phyloP scores from a whole-genome alignment of 306 rosid species.

The Malus orientalis region DNA sequence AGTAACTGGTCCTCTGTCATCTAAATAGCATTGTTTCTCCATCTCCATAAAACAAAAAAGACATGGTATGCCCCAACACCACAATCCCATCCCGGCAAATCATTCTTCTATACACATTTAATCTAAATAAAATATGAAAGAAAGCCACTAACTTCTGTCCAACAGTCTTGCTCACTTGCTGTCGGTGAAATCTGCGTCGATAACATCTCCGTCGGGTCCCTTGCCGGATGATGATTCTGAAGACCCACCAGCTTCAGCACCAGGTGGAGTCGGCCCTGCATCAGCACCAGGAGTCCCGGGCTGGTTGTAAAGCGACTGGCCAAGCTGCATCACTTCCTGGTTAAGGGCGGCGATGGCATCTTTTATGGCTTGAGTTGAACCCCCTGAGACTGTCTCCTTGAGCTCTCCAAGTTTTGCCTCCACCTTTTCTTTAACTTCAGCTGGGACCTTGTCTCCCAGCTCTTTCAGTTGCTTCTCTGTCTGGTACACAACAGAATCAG shows the following conservation, averaged over 20 bases:
- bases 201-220: constrained; percentile 65
- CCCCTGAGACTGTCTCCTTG: constrained; percentile 71
- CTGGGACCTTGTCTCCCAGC: constrained; percentile 85
- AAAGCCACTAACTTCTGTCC: neutral
- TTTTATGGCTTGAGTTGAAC: constrained; percentile 65
- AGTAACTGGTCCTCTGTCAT: neutral
- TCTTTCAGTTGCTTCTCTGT: constrained; percentile 86
- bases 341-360: constrained; percentile 90
- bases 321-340: constrained; percentile 81
- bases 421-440: constrained; percentile 86
- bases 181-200: constrained; percentile 38
- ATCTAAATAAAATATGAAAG: neutral
- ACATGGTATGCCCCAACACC: neutral
- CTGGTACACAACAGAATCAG: constrained; percentile 80
- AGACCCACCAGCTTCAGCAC: constrained; percentile 36
- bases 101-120: constrained; percentile 4
- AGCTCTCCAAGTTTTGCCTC: constrained; percentile 79
- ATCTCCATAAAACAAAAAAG: neutral
- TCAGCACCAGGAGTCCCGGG: neutral
- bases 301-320: constrained; percentile 65
- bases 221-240: constrained; percentile 40
- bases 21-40: neutral
- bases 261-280: neutral
- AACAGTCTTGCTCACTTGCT: constrained; percentile 39
- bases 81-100: neutral